These are phyloP conservation scores for Volvariella volvacea DNA, from an alignment of 1,284 basidiomycete genomes.

Conservation along the genomic window DNA sequence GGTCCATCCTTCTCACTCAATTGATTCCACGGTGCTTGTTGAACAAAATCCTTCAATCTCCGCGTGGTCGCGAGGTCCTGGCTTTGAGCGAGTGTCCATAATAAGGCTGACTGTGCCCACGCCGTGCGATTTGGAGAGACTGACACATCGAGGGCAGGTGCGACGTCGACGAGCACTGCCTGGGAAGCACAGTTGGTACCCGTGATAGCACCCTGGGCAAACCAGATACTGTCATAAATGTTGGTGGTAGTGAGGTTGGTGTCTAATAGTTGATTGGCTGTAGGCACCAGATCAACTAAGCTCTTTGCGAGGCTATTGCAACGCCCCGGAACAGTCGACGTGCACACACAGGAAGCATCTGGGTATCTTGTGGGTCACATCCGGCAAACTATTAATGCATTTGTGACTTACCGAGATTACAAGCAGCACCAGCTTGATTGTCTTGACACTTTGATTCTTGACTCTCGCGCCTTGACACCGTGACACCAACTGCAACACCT, in stretches of 20 bases:
- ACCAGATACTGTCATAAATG: slow-evolving; percentile 44
- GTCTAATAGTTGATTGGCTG: slow-evolving; percentile 41
- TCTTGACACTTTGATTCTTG: slow-evolving; percentile 25
- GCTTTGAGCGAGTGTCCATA: slow-evolving; percentile 52
- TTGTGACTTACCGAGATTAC: slow-evolving; percentile 42
- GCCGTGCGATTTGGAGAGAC: slow-evolving; percentile 40
- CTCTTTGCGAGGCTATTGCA: slow-evolving; percentile 51
- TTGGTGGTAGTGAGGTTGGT: slow-evolving; percentile 36
- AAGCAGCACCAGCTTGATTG: slow-evolving; percentile 39
- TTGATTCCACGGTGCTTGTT: slow-evolving; percentile 38
- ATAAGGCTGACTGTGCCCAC: slow-evolving; percentile 52
- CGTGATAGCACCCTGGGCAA: slow-evolving; percentile 34
- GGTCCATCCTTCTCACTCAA: slow-evolving; percentile 36
- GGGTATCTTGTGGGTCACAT: slow-evolving; percentile 6
- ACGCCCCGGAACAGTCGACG: slow-evolving; percentile 30
- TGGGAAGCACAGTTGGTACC: slow-evolving; percentile 43
- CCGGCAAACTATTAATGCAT: neutral
- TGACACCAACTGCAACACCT: slow-evolving; percentile 27
- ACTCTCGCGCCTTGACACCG: slow-evolving; percentile 23
- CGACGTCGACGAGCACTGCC: slow-evolving; percentile 50
- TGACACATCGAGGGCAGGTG: slow-evolving; percentile 31
- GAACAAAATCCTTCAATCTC: slow-evolving; percentile 39
- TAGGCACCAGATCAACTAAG: slow-evolving; percentile 40
- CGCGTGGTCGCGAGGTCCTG: slow-evolving; percentile 33
- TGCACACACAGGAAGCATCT: slow-evolving; percentile 62